Conservation (phyloP, 2,329 filamentous ascomycete genomes). For the Sphaceloma murrayae region DNA sequence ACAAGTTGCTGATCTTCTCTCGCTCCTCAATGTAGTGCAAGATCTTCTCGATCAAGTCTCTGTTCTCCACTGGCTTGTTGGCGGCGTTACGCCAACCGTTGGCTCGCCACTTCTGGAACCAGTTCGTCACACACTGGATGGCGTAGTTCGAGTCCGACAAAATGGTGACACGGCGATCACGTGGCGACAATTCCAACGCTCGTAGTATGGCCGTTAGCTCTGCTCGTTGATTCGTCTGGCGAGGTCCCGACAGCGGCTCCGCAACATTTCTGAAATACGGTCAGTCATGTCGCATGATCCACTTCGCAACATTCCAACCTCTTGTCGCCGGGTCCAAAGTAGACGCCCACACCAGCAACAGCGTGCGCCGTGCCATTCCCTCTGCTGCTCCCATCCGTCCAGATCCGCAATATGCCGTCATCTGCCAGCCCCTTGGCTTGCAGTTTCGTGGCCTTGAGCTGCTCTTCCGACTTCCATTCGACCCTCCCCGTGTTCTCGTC, state of each 20-base stretch:
- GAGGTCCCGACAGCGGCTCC: conserved; percentile 61
- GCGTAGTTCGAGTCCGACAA: conserved; percentile 84
- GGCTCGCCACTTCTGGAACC: conserved; percentile 67
- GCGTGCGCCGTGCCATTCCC: conserved; percentile 48
- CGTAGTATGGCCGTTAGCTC: conserved; percentile 82
- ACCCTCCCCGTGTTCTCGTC: conserved; percentile 46
- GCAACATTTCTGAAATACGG: conserved; percentile 53
- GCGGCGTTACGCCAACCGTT: conserved; percentile 69
- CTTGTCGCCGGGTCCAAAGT: conserved; percentile 48
- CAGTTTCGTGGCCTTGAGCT: conserved; percentile 39
- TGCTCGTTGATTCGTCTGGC: conserved; percentile 92
- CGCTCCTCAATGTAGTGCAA: conserved; percentile 58
- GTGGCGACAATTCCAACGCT: conserved; percentile 65
- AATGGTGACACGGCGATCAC: conserved; percentile 61
- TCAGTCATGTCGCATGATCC: not conserved
- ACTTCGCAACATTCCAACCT: conserved; percentile 15
- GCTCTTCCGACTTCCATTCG: conserved; percentile 46
- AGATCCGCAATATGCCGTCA: conserved; percentile 48
- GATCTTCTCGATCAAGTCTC: conserved; percentile 69
- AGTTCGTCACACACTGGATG: conserved; percentile 79
- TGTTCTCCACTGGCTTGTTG: conserved; percentile 70
- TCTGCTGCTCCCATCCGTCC: conserved; percentile 54
- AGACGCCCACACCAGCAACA: conserved; percentile 53
- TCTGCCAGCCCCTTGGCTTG: conserved; percentile 35
- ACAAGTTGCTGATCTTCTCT: conserved; percentile 44